Evolutionary conservation across 148 eudicot species (phyloP), one percentile per base, ranked within the genome.

Genomic region (Chenopodium berlandieri): DNA sequence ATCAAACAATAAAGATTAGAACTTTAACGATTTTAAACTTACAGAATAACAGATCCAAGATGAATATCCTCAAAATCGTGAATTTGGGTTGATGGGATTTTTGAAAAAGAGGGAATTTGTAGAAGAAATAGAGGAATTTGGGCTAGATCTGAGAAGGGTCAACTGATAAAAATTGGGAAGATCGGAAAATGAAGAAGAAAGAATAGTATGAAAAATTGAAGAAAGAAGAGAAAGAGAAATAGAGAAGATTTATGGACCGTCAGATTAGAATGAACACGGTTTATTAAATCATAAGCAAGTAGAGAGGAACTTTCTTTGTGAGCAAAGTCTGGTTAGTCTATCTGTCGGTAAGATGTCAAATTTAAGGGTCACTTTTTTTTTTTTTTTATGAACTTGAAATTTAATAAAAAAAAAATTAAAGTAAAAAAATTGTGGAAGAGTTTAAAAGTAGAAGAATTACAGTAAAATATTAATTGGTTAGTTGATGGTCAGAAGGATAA

Each of bases 1-100:
- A 66, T 71, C 40, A 71, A 71, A 30, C 9, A 9, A 10, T 52
- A 70, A 44, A 79, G 74, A 54, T 58, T 71, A 9, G 4, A 73
- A 74, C 77, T 48, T 74, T 25, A 22, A 74, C 14, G 20, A 6
- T 22, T 44, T 80, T 23, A 65, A 74, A 81, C 83, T 81, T 81
- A 81, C 83, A 81, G 78, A 74, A 64, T 81, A 48, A 74, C 78
- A 81, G 78, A 74, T 81, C 73, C 76, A 73, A 81, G 9, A 46
- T 14, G 1, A 32, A 22, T n/a, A 67, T 8, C 48, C 37, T 67
- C 10, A 79, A 25, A 70, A 37, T 27, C 25, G 30, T 20, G 60
- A 11, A 17, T 50, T 52, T 74, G 52, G 30, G 63, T 19, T 10
- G 67, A 70, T 47, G 19, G 54, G 48, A 48, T 67, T 48, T 78